Evolutionary conservation across 2,329 filamentous ascomycete genomes (phyloP).

Genomic region (Emergomyces africanus): DNA sequence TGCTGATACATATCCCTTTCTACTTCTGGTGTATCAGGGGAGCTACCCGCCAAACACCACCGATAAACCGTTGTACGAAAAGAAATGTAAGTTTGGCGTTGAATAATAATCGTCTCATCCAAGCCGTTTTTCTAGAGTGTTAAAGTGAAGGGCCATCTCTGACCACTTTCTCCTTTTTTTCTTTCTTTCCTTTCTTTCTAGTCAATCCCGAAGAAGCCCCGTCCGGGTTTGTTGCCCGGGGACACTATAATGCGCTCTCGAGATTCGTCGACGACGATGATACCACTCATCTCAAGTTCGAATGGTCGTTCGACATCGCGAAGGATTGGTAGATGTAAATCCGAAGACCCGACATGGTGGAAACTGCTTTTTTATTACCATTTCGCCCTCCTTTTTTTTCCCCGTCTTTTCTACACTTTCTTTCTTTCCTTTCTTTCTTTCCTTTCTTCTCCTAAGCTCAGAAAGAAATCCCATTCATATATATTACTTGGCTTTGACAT

Average conservation of each 20-base stretch:
- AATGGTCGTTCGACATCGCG: slow-evolving; percentile 92
- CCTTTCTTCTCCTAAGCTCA: neutral
- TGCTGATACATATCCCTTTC: neutral
- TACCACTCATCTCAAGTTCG: slow-evolving; percentile 77
- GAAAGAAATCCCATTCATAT: slow-evolving; percentile 4
- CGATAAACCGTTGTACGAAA: slow-evolving; percentile 71
- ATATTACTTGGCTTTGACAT: neutral
- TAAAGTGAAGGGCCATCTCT: neutral
- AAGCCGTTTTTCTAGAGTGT: slow-evolving; percentile 4
- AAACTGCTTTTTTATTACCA: neutral
- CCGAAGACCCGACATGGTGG: neutral
- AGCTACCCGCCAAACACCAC: slow-evolving; percentile 90
- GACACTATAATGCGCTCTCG: slow-evolving; percentile 78
- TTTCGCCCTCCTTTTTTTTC: neutral
- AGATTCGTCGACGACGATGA: slow-evolving; percentile 95
- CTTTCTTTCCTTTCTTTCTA: slow-evolving; percentile 24
- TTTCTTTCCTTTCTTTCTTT: neutral
- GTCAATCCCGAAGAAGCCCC: slow-evolving; percentile 89
- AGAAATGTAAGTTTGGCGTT: slow-evolving; percentile 60
- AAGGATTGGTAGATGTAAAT: slow-evolving; percentile 64
- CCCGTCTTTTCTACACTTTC: neutral
- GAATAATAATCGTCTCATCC: neutral
- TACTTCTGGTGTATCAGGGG: slow-evolving; percentile 42
- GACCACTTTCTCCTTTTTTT: neutral
- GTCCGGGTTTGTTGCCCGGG: slow-evolving; percentile 76